phyloP scores from a whole-genome alignment of 2,329 filamentous ascomycete genomes.

The Trichoderma sp. region DNA sequence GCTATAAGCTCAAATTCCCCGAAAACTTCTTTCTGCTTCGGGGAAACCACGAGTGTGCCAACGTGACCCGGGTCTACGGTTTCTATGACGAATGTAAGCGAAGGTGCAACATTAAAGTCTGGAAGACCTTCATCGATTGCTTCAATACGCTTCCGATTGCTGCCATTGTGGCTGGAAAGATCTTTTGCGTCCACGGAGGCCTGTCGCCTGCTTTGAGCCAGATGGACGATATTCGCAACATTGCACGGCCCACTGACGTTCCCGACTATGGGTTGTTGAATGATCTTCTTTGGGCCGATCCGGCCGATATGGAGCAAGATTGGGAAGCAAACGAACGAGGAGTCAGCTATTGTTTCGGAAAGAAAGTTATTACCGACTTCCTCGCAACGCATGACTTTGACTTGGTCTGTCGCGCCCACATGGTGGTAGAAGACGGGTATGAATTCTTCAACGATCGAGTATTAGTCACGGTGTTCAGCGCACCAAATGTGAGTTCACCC shows the following conservation, averaged over 20 bases:
- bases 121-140: constrained; percentile 97
- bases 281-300: constrained; percentile 95
- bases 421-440: constrained; percentile 99
- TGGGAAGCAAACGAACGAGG: constrained; percentile 98
- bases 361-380: constrained; percentile 97
- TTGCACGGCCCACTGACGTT: constrained; percentile 93
- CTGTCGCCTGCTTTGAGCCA: constrained; percentile 89
- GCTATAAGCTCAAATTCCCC: constrained; percentile 96
- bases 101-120: constrained; percentile 93
- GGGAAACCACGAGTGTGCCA: constrained; percentile 96
- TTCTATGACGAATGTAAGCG: constrained; percentile 99
- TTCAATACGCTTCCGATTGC: constrained; percentile 97
- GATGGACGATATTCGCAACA: constrained; percentile 98
- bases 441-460: constrained; percentile 98
- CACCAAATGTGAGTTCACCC: constrained; percentile 78
- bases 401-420: constrained; percentile 93
- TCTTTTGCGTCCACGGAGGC: constrained; percentile 96
- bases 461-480: constrained; percentile 94
- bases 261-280: constrained; percentile 96
- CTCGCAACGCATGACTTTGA: constrained; percentile 95
- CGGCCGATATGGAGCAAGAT: constrained; percentile 95
- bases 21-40: constrained; percentile 96
- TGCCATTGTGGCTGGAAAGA: constrained; percentile 95
- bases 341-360: constrained; percentile 97
- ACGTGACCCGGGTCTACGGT: constrained; percentile 92